phyloP scores from a whole-genome alignment of 106 monocot species.

The Dactylorhiza incarnata region DNA sequence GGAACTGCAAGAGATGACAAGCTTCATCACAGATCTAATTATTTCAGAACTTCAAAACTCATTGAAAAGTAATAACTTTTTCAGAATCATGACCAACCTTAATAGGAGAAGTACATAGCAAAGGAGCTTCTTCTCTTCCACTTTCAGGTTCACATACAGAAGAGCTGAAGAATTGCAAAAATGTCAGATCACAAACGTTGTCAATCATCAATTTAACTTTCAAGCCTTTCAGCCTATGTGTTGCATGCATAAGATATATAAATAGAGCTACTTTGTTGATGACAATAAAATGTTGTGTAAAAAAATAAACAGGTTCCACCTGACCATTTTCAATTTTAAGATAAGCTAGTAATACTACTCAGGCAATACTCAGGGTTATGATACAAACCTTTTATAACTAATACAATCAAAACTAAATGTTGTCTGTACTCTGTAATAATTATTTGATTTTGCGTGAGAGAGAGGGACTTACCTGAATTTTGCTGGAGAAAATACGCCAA shows the following conservation, averaged over 20 bases:
- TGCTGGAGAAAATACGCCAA: constrained; percentile 97
- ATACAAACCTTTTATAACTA: neutral
- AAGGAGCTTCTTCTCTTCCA: constrained; percentile 40
- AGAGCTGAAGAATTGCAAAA: constrained; percentile 28
- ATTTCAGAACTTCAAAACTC: neutral
- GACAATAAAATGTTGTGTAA: neutral
- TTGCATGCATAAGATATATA: neutral
- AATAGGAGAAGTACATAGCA: constrained; percentile 80
- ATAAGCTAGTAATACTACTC: neutral
- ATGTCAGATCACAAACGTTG: neutral
- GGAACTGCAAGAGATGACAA: constrained; percentile 55
- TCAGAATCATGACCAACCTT: constrained; percentile 43
- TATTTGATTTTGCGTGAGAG: neutral
- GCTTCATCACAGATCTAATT: neutral
- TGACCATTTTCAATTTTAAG: neutral
- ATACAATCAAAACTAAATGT: neutral
- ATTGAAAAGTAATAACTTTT: neutral
- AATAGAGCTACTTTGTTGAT: neutral
- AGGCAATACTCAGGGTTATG: neutral
- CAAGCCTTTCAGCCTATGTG: neutral
- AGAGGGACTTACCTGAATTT: constrained; percentile 52
- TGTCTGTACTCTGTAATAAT: neutral
- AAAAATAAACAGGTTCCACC: neutral
- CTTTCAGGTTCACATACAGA: constrained; percentile 54
- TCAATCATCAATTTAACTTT: neutral